phyloP scores from a whole-genome alignment of 768 basidiomycete species.

The Rickenella mellea region DNA sequence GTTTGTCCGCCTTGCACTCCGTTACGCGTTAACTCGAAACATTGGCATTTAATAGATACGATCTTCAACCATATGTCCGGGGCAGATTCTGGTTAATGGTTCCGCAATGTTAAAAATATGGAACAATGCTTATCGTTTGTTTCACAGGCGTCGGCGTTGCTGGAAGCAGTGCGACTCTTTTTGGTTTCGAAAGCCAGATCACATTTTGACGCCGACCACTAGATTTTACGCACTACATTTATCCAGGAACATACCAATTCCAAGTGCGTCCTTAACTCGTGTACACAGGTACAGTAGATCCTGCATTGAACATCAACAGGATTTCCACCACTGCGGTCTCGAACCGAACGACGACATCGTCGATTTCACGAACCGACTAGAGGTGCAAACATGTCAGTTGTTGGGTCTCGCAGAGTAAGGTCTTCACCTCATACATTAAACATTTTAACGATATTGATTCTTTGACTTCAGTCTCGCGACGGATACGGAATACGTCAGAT shows the following conservation, averaged over 20 bases:
- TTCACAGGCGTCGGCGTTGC: constrained; percentile 11
- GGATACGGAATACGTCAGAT: constrained; percentile 50
- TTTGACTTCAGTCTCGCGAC: constrained; percentile 40
- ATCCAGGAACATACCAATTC: constrained; percentile 11
- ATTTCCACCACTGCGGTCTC: constrained; percentile 60
- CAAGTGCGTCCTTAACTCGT: not conserved
- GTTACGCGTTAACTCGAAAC: constrained; percentile 16
- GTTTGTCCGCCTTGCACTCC: constrained; percentile 11
- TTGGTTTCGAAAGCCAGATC: not conserved
- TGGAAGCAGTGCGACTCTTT: constrained; percentile 7
- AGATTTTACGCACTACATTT: constrained; percentile 14
- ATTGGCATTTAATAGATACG: constrained; percentile 25
- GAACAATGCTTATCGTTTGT: not conserved
- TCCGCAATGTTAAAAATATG: not conserved
- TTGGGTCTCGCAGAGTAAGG: constrained; percentile 43
- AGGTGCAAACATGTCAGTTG: constrained; percentile 48
- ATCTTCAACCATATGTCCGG: constrained; percentile 64
- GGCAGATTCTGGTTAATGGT: constrained; percentile 27
- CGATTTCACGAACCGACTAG: constrained; percentile 39
- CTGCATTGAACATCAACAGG: constrained; percentile 14
- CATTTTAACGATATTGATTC: not conserved
- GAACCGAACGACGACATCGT: constrained; percentile 43
- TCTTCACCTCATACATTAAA: not conserved
- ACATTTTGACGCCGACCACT: not conserved
- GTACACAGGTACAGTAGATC: not conserved